A percentile compares a stretch with the other conserved stretches of the same genome.
phyloP scores from a whole-genome alignment of 2,329 filamentous ascomycete species.

The Epichloe scottii region DNA sequence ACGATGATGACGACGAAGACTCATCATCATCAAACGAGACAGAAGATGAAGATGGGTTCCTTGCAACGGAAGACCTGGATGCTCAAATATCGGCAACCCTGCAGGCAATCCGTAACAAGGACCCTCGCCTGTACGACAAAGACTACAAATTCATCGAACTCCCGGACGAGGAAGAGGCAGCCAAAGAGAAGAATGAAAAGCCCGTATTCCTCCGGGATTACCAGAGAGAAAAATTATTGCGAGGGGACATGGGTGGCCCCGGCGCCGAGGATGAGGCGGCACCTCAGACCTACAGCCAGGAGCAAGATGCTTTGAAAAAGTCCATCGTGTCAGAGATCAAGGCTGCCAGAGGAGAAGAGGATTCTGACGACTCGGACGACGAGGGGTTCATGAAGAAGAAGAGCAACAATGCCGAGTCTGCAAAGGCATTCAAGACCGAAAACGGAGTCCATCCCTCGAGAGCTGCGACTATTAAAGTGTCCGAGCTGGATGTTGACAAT shows the following conservation, averaged over 20 bases:
- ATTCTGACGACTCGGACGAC: constrained; percentile 41
- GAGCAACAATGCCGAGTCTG: constrained; percentile 24
- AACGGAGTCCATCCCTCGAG: constrained; percentile 47
- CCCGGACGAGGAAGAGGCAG: constrained; percentile 35
- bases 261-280: constrained; percentile 45
- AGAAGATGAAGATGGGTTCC: constrained; percentile 81
- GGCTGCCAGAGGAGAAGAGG: constrained; percentile 35
- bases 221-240: constrained; percentile 78
- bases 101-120: constrained; percentile 77
- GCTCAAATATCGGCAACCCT: constrained; percentile 78
- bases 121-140: constrained; percentile 80
- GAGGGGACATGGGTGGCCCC: constrained; percentile 49
- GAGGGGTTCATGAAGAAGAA: constrained; percentile 66
- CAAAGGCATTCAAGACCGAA: constrained; percentile 17
- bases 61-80: constrained; percentile 77
- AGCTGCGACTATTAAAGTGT: constrained; percentile 30
- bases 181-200: constrained; percentile 57
- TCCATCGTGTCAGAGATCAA: constrained; percentile 73
- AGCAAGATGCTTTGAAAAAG: constrained; percentile 74
- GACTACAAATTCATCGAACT: constrained; percentile 65
- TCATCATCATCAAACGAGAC: constrained; percentile 59
- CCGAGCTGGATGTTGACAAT: constrained; percentile 53
- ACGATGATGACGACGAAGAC: constrained; percentile 31
- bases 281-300: constrained; percentile 68
- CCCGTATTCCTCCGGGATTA: constrained; percentile 81